phyloP scores from a whole-genome alignment of 225 moss, liverwort and hornwort species.

The Marchantia paleacea region DNA sequence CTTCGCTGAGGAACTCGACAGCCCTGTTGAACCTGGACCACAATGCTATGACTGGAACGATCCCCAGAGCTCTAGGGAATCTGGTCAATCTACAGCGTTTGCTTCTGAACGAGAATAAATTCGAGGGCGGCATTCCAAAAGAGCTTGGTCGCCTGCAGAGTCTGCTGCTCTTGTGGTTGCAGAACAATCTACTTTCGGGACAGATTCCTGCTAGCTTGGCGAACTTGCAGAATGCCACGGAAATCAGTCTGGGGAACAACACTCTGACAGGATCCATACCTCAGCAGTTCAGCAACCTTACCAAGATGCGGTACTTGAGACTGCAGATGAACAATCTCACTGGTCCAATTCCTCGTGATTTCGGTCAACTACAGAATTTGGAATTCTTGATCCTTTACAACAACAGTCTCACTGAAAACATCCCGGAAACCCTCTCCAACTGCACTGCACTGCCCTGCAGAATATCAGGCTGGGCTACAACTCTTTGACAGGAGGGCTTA shows the following conservation, averaged over 20 bases:
- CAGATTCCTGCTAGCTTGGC: background rate
- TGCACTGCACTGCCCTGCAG: constrained; percentile 1
- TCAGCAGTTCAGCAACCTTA: constrained; percentile 29
- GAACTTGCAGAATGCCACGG: background rate
- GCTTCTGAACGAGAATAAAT: too few relatives aligned
- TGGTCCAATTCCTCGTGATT: constrained; percentile 31
- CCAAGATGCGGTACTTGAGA: constrained; percentile 33
- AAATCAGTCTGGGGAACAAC: background rate
- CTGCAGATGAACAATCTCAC: constrained; percentile 38
- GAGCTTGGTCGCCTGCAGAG: background rate
- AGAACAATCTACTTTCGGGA: background rate
- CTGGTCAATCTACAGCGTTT: too few relatives aligned
- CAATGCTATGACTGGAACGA: background rate
- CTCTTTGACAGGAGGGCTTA: background rate
- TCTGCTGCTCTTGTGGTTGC: background rate
- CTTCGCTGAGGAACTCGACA: too few relatives aligned
- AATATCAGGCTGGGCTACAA: background rate
- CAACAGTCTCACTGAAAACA: constrained; percentile 34
- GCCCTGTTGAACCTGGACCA: background rate
- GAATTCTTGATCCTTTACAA: constrained; percentile 21
- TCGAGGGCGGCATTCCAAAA: too few relatives aligned
- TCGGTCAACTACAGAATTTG: constrained; percentile 27
- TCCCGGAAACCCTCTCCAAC: constrained; percentile 34
- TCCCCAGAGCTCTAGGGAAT: too few relatives aligned
- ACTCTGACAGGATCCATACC: constrained; percentile 31